Evolutionary conservation across 805 yeast species (phyloP).

Genomic region (Metschnikowia similis): DNA sequence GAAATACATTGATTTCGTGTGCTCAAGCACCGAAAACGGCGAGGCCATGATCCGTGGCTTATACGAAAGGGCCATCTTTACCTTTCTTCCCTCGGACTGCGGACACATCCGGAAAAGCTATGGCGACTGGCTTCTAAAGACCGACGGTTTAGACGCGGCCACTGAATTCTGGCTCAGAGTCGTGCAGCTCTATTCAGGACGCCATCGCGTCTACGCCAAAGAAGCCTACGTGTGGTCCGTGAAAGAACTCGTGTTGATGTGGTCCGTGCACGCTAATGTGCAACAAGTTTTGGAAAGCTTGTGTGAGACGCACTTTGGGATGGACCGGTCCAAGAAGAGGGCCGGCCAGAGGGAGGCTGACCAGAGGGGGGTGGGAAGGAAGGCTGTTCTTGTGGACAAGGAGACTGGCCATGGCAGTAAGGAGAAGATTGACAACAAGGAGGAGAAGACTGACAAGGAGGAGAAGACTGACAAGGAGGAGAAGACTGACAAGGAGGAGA

Average conservation of each 20-base stretch:
- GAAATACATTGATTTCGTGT: conserved; percentile 53
- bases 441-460: no score
- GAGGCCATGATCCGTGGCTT: conserved; percentile 27
- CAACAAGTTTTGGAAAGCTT: conserved; percentile 12
- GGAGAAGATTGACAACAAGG: no score
- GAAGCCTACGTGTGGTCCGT: conserved; percentile 17
- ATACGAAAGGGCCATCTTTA: conserved; percentile 49
- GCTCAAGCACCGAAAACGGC: conserved; percentile 19
- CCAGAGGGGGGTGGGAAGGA: no score
- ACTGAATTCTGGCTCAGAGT: conserved; percentile 26
- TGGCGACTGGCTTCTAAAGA: conserved; percentile 19
- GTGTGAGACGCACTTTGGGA: conserved; percentile 15
- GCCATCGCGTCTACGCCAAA: conserved; percentile 12
- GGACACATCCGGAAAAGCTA: conserved; percentile 24
- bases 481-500: no score
- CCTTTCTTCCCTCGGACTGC: conserved; percentile 32
- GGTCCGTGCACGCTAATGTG: conserved; percentile 17
- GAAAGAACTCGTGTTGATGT: conserved; percentile 5
- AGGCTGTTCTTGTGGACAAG: no score
- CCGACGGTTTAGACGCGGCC: conserved; percentile 18
- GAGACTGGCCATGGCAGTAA: no score
- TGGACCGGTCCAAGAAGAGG: conserved; percentile 15
- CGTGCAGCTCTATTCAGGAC: conserved; percentile 23
- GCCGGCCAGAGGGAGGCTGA: neutral
- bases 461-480: no score